Conservation (phyloP, 768 basidiomycete genomes). For the Pisolithus sp. region DNA sequence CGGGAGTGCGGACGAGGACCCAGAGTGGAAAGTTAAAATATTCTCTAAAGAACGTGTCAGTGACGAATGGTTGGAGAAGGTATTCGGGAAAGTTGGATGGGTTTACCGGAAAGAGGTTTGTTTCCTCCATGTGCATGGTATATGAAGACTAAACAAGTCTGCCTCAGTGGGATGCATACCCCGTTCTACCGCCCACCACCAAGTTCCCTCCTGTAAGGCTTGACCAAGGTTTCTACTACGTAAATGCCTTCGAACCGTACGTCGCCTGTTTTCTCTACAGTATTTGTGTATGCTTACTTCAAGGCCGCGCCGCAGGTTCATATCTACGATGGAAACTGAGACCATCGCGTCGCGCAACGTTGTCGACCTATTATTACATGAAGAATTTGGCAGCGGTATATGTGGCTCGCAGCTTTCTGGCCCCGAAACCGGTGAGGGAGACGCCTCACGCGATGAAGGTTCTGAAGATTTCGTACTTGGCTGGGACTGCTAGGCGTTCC, state of each 20-base stretch:
- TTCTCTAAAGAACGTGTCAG: conserved; percentile 63
- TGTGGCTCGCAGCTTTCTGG: conserved; percentile 44
- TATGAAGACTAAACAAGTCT: conserved; percentile 3
- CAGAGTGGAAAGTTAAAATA: conserved; percentile 78
- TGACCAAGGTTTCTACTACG: conserved; percentile 77
- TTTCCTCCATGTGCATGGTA: background rate
- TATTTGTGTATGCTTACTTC: background rate
- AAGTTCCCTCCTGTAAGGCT: conserved; percentile 75
- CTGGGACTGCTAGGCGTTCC: conserved; percentile 61
- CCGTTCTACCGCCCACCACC: conserved; percentile 58
- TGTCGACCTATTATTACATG: conserved; percentile 70
- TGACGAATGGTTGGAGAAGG: conserved; percentile 60
- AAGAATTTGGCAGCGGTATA: conserved; percentile 65
- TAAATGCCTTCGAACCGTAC: conserved; percentile 87
- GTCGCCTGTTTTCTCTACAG: conserved; percentile 21
- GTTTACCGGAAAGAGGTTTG: conserved; percentile 70
- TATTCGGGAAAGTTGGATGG: conserved; percentile 78
- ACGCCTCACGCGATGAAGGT: conserved; percentile 6
- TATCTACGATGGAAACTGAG: conserved; percentile 94
- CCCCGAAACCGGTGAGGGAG: conserved; percentile 12
- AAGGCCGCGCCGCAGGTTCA: conserved; percentile 42
- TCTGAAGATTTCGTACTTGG: conserved; percentile 52
- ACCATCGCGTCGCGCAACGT: conserved; percentile 78
- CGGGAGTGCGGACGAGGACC: conserved; percentile 17
- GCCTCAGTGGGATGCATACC: conserved; percentile 76